Evolutionary conservation across 768 basidiomycete species (phyloP).

Genomic region (Galerina sulciceps): DNA sequence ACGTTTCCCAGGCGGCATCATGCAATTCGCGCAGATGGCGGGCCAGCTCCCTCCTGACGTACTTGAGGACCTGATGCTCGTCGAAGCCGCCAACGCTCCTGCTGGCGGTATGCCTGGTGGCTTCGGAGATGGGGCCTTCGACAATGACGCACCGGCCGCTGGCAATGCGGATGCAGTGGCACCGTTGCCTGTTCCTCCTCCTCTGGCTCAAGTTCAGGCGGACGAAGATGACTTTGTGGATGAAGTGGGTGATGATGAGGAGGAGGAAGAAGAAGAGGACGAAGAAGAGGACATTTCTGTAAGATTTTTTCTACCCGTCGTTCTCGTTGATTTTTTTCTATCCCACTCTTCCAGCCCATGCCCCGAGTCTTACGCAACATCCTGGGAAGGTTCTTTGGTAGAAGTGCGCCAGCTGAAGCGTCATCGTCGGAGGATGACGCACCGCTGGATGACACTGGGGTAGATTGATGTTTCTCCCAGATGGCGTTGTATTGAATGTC

Average conservation of each 20-base stretch:
- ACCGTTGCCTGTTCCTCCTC: background rate
- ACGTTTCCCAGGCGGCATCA: constrained; percentile 67
- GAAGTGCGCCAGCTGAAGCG: constrained; percentile 30
- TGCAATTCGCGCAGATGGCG: constrained; percentile 63
- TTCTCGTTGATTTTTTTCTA: constrained; percentile 11
- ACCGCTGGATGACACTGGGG: constrained; percentile 31
- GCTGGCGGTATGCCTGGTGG: constrained; percentile 52
- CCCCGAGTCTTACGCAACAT: constrained; percentile 64
- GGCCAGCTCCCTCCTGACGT: constrained; percentile 59
- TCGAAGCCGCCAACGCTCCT: constrained; percentile 42
- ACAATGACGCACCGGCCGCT: constrained; percentile 13
- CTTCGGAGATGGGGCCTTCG: constrained; percentile 31
- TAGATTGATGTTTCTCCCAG: constrained; percentile 29
- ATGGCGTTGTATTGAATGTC: background rate
- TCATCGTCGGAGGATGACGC: constrained; percentile 49
- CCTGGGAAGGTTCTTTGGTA: constrained; percentile 62
- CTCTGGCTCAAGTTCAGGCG: constrained; percentile 14
- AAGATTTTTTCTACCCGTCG: constrained; percentile 20
- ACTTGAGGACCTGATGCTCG: constrained; percentile 64
- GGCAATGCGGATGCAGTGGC: constrained; percentile 28
- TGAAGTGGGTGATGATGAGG: constrained; percentile 32
- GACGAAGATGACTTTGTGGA: constrained; percentile 29
- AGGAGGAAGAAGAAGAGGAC: constrained; percentile 45
- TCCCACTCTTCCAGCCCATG: constrained; percentile 47
- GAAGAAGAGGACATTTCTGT: constrained; percentile 57